phyloP scores from a whole-genome alignment of 2,329 filamentous ascomycete genomes.

The Cercospora sp. region DNA sequence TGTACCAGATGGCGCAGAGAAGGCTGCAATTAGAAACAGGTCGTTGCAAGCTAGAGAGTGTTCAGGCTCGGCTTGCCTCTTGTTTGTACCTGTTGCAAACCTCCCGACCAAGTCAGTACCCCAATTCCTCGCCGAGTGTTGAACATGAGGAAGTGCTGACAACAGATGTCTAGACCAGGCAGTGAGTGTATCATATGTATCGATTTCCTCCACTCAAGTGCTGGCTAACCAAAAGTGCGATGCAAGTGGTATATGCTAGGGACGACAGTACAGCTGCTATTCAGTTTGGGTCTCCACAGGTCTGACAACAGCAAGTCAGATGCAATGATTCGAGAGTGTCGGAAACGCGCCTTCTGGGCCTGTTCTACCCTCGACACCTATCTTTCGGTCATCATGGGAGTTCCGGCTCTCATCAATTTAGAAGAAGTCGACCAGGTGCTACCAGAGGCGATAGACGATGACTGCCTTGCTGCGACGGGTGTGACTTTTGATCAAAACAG shows the following conservation, averaged over 20 bases:
- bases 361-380: slow-evolving; percentile 45
- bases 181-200: background rate
- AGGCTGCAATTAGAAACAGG: slow-evolving; percentile 32
- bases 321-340: slow-evolving; percentile 36
- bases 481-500: slow-evolving; percentile 7
- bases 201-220: background rate
- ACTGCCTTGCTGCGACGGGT: slow-evolving; percentile 28
- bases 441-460: slow-evolving; percentile 35
- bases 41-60: slow-evolving; percentile 35
- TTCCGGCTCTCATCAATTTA: slow-evolving; percentile 41
- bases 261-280: slow-evolving; percentile 40
- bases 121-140: no score
- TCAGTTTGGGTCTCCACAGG: slow-evolving; percentile 42
- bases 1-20: slow-evolving; percentile 31
- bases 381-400: slow-evolving; percentile 41
- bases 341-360: slow-evolving; percentile 43
- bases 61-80: slow-evolving; percentile 45
- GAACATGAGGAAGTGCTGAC: background rate
- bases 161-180: background rate
- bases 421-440: slow-evolving; percentile 37
- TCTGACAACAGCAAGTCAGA: slow-evolving; percentile 26
- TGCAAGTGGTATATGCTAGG: slow-evolving; percentile 42
- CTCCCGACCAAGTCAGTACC: slow-evolving; percentile 9
- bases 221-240: background rate
- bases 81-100: slow-evolving; percentile 42